Conservation (phyloP, 768 basidiomycete genomes). For the Auriscalpium orientale region DNA sequence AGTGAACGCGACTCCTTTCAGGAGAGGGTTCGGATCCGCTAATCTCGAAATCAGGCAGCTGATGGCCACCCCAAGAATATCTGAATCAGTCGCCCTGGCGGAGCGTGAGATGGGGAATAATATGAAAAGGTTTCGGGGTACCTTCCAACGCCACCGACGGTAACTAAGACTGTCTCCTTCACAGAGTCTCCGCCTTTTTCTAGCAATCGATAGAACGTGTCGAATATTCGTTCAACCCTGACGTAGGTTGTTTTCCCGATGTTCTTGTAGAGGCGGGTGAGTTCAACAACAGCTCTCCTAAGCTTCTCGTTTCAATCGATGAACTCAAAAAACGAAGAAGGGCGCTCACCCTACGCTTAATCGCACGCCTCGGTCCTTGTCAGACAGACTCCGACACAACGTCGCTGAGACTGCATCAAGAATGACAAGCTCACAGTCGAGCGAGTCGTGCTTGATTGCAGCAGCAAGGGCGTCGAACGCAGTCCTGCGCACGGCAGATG, state of each 20-base stretch:
- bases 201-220: slow-evolving; percentile 12
- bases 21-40: slow-evolving; percentile 56
- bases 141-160: slow-evolving; percentile 50
- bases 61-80: slow-evolving; percentile 51
- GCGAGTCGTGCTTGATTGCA: slow-evolving; percentile 37
- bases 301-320: background rate
- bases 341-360: slow-evolving; percentile 13
- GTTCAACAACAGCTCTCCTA: slow-evolving; percentile 10
- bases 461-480: slow-evolving; percentile 33
- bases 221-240: slow-evolving; percentile 12
- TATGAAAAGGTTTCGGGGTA: slow-evolving; percentile 6
- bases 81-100: slow-evolving; percentile 39
- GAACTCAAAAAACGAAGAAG: background rate
- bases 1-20: slow-evolving; percentile 61
- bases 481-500: slow-evolving; percentile 36
- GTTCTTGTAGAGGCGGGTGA: slow-evolving; percentile 11
- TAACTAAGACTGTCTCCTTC: slow-evolving; percentile 59
- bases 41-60: slow-evolving; percentile 60
- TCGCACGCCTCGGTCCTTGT: slow-evolving; percentile 12
- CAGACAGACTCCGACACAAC: background rate
- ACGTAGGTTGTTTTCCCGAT: slow-evolving; percentile 6
- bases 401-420: slow-evolving; percentile 3
- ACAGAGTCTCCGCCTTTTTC: slow-evolving; percentile 27
- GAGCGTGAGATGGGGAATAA: background rate
- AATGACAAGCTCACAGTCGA: slow-evolving; percentile 12